These are phyloP conservation scores for Apiospora sp. DNA, from an alignment of 2,329 filamentous ascomycete species.

Conservation along the genomic window DNA sequence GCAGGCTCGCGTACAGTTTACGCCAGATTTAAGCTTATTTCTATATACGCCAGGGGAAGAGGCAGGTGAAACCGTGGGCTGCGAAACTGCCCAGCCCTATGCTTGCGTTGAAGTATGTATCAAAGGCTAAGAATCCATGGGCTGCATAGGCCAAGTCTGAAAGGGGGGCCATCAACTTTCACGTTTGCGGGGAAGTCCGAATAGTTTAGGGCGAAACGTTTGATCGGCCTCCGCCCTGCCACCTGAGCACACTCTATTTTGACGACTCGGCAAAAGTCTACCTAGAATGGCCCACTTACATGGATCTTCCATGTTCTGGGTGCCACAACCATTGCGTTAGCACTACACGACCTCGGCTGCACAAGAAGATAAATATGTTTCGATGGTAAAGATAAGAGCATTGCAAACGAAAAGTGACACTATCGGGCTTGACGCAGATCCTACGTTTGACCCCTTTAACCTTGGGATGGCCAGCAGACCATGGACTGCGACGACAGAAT, in stretches of 20 bases:
- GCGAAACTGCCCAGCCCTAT: neutral
- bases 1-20: neutral
- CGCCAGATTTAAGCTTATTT: neutral
- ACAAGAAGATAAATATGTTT: too few relatives aligned
- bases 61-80: neutral
- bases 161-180: neutral
- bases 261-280: neutral
- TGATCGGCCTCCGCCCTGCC: neutral
- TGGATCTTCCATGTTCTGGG: too few relatives aligned
- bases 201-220: neutral
- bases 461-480: too few relatives aligned
- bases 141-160: neutral
- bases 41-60: neutral
- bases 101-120: neutral
- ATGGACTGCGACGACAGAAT: too few relatives aligned
- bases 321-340: too few relatives aligned
- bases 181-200: neutral
- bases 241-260: neutral
- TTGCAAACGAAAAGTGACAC: too few relatives aligned
- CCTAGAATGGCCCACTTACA: neutral
- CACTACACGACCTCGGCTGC: too few relatives aligned
- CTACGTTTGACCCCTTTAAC: too few relatives aligned
- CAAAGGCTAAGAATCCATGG: neutral
- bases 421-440: too few relatives aligned
- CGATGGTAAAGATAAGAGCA: too few relatives aligned